Base-by-base conservation (phyloP, 2,329 filamentous ascomycete genomes). In the Mollisia scopiformis region DNA sequence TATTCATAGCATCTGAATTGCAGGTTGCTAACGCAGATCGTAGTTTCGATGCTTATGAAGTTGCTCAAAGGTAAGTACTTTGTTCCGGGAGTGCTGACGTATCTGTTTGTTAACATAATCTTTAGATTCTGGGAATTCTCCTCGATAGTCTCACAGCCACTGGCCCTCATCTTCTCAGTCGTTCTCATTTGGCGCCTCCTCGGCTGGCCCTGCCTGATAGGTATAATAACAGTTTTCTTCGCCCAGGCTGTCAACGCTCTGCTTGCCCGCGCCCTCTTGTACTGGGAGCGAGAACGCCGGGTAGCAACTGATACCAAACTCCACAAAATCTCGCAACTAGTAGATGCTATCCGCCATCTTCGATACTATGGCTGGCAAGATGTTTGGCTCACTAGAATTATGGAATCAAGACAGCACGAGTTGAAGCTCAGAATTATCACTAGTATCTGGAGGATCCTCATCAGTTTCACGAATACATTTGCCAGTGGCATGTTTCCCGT, bases 51-150 rank as follows among this genome's bases (percentile, higher is more conserved):
- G 91, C 90, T 0, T 95, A 94, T 71, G 90, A 93, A 72, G 86
- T 94, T 39, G 85, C 91, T 2, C 91, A 94, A 70, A 79, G 70
- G 68, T 68, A 62, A 57, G 49, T 35, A 5, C 27, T 11, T 16
- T 7, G 14, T 43, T 25, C 6, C 19, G 7, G 21, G 10, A 39
- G 2, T 30, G 21, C 19, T 46, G 19, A 28, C 31, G 14, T 35
- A 35, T 27, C 33, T 10, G 11, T 30, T 27, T 8, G 14, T 55
- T 62, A 51, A 63, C 30, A 33, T 27, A 0, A 10, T 11, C 6
- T 43, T 21, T 21, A 70, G 90, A 46, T 95, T 97, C 69, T 97
- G 93, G 93, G 93, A 97, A 62, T 90, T 95, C 55, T 84, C 90
- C 1, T 80, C 81, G n/a, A 78, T 97, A 1, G 78, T 96, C 41